These are phyloP conservation scores for Pelargonium cotyledonis DNA, from an alignment of 441 rosid species.

Conservation along the genomic window DNA sequence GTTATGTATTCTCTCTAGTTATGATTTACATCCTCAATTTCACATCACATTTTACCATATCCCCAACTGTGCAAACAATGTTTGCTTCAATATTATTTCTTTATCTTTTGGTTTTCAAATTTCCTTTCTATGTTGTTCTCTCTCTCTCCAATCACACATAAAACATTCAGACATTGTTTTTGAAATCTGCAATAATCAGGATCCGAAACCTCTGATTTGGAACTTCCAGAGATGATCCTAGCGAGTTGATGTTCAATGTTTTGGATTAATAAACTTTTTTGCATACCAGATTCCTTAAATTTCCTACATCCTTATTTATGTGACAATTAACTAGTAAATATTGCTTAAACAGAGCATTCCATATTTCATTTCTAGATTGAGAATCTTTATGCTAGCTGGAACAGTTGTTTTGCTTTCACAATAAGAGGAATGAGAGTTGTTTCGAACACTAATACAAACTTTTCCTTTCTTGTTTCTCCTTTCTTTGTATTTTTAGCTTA, in stretches of 20 bases:
- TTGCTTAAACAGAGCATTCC: too few species aligned
- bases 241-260: background rate
- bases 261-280: too few species aligned
- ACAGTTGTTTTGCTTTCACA: background rate
- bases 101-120: too few species aligned
- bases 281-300: too few species aligned
- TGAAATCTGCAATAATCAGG: background rate
- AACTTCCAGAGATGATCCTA: background rate
- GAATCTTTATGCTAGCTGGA: too few species aligned
- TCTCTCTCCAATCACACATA: background rate
- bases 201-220: background rate
- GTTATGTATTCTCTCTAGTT: constrained; percentile 11
- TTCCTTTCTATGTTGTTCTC: too few species aligned
- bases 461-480: constrained; percentile 10
- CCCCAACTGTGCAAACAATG: too few species aligned
- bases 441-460: constrained; percentile 6
- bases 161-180: background rate
- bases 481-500: constrained; percentile 37
- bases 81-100: too few species aligned
- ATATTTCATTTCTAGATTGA: background rate
- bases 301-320: too few species aligned
- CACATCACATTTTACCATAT: constrained; percentile 11
- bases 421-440: background rate
- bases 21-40: constrained; percentile 20
- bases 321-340: too few species aligned